Conservation (phyloP, 176 grass and related monocot genomes). For the Chloris gayana region DNA sequence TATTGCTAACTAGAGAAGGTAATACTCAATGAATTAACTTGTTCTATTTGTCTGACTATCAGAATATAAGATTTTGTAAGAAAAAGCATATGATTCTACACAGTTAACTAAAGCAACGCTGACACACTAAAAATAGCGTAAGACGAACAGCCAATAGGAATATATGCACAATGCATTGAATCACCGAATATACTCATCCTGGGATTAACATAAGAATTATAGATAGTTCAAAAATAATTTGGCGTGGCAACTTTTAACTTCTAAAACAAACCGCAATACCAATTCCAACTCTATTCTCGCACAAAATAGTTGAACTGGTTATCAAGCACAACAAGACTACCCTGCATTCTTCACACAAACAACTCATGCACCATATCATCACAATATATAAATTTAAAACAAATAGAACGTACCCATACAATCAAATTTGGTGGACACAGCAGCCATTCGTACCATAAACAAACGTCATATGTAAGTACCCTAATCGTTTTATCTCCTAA, state of each 20-base stretch:
- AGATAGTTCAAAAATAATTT: conserved; percentile 6
- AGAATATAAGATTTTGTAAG: not conserved
- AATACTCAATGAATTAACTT: not conserved
- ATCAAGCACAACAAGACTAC: not conserved
- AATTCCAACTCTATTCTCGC: not conserved
- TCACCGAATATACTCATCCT: not conserved
- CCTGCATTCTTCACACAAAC: not conserved
- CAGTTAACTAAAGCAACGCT: not conserved
- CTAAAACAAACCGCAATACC: not conserved
- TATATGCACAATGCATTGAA: not conserved
- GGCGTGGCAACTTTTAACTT: not conserved
- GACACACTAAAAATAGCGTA: not conserved
- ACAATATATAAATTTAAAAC: not conserved
- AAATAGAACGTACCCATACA: not conserved
- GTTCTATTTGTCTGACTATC: not conserved
- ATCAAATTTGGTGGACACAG: conserved; percentile 1
- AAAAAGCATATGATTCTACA: not conserved
- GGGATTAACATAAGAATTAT: not conserved
- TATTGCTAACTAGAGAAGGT: not conserved
- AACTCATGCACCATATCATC: not conserved
- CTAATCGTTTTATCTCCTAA: not conserved
- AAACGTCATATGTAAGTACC: not conserved
- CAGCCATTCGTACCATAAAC: not conserved
- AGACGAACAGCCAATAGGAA: not conserved
- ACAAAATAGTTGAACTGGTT: not conserved